A percentile compares a stretch with the other conserved stretches of the same genome.
phyloP scores from a whole-genome alignment of 2,329 filamentous ascomycete species.

The Gremmenia infestans region DNA sequence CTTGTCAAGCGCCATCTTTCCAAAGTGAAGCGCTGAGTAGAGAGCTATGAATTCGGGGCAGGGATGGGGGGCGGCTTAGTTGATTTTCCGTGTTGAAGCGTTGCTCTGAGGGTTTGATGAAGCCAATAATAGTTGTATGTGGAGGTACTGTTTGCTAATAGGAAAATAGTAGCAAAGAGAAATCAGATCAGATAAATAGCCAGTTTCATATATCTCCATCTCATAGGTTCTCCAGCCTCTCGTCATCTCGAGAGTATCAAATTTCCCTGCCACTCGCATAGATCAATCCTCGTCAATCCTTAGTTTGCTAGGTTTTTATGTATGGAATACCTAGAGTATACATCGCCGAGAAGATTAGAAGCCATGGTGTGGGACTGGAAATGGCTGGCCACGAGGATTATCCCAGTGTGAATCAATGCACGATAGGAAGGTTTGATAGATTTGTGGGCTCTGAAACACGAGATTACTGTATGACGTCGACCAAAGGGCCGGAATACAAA shows the following conservation, averaged over 20 bases:
- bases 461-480: constrained; percentile 12
- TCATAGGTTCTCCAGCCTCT: constrained; percentile 8
- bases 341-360: constrained; percentile 4
- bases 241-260: constrained; percentile 11
- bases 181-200: constrained; percentile 13
- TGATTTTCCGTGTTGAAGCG: constrained; percentile 13
- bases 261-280: constrained; percentile 14
- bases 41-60: constrained; percentile 11
- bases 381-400: constrained; percentile 15
- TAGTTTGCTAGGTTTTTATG: constrained; percentile 3
- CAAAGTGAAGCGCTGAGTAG: constrained; percentile 10
- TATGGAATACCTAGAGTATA: constrained; percentile 5
- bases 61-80: constrained; percentile 13
- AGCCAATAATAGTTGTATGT: neutral
- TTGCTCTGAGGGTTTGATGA: neutral
- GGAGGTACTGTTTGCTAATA: neutral
- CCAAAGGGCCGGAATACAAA: constrained; percentile 1
- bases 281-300: constrained; percentile 8
- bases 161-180: constrained; percentile 5
- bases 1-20: constrained; percentile 14
- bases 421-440: constrained; percentile 7
- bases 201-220: constrained; percentile 8
- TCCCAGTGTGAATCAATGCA: constrained; percentile 21
- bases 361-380: neutral
- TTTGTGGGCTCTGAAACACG: constrained; percentile 4